Conservation (phyloP, 306 rosid genomes). For the Gastrolobium villosum region DNA sequence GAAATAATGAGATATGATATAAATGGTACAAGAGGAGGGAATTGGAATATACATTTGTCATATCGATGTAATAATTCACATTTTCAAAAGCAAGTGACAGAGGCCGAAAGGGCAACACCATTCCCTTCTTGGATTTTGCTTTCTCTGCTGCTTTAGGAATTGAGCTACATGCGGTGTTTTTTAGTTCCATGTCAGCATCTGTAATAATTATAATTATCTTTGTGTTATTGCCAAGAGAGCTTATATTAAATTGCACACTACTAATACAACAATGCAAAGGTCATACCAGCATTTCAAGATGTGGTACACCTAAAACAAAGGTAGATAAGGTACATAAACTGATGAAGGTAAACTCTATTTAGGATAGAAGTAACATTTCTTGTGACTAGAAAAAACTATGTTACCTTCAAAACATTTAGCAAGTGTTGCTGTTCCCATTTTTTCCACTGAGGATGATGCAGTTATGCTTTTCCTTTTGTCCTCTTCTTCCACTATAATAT, state of each 20-base stretch:
- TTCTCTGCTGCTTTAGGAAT: slow-evolving; percentile 30
- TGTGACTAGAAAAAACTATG: slow-evolving; percentile 4
- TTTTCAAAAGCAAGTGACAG: slow-evolving; percentile 56
- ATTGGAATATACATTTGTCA: slow-evolving; percentile 55
- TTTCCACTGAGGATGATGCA: slow-evolving; percentile 40
- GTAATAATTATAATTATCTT: slow-evolving; percentile 22
- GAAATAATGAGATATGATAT: neutral
- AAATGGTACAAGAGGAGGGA: slow-evolving; percentile 36
- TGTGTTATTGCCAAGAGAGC: slow-evolving; percentile 32
- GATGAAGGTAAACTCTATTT: neutral
- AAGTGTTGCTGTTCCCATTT: slow-evolving; percentile 24
- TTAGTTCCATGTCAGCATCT: slow-evolving; percentile 46
- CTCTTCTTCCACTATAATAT: slow-evolving; percentile 57
- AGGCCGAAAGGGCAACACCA: slow-evolving; percentile 64
- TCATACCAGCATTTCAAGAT: slow-evolving; percentile 5
- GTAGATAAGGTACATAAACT: slow-evolving; percentile 7
- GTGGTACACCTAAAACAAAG: neutral
- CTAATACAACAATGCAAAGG: neutral
- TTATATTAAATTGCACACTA: slow-evolving; percentile 12
- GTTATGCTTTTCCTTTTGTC: slow-evolving; percentile 39
- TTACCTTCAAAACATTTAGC: slow-evolving; percentile 52
- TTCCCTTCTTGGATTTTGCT: slow-evolving; percentile 54
- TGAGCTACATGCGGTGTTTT: slow-evolving; percentile 32
- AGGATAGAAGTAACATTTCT: neutral
- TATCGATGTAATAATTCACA: slow-evolving; percentile 59